Percentiles rank a stretch among this genome's conserved stretches.
Conservation (phyloP, 306 rosid species). For the Prunus fruticosa region DNA sequence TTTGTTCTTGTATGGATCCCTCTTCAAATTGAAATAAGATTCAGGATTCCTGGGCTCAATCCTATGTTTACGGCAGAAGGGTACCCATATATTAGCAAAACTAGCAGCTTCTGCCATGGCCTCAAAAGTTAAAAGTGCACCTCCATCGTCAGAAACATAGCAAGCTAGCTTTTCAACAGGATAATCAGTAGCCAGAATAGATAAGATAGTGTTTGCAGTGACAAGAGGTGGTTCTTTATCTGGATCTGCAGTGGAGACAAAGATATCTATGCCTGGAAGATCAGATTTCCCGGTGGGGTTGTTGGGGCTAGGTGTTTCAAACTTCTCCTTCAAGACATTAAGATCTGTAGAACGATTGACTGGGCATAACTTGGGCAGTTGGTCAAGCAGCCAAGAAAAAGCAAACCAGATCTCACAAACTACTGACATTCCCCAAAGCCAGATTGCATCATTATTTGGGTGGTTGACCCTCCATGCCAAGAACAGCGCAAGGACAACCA, state of each 20-base stretch:
- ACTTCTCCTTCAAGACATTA: conserved; percentile 83
- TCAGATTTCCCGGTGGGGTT: conserved; percentile 95
- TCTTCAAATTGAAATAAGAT: conserved; percentile 77
- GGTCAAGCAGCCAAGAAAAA: conserved; percentile 97
- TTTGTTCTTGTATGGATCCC: conserved; percentile 94
- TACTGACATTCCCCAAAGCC: conserved; percentile 97
- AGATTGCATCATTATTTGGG: conserved; percentile 71
- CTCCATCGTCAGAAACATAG: conserved; percentile 98
- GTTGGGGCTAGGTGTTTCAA: conserved; percentile 59
- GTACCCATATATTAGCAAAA: conserved; percentile 87
- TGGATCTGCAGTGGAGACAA: conserved; percentile 97
- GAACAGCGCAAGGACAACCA: conserved; percentile 69
- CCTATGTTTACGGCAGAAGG: conserved; percentile 90
- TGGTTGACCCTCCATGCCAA: conserved; percentile 72
- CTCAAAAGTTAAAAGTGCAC: conserved; percentile 94
- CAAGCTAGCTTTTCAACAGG: conserved; percentile 99
- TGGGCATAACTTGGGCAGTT: conserved; percentile 85
- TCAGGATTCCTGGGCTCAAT: conserved; percentile 98
- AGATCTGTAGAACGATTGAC: conserved; percentile 83
- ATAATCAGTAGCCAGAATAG: conserved; percentile 85
- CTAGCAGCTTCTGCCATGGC: conserved; percentile 99
- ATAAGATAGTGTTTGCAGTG: conserved; percentile 87
- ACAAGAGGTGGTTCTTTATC: conserved; percentile 98
- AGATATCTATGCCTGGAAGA: conserved; percentile 89
- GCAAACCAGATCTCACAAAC: conserved; percentile 99